phyloP scores from a whole-genome alignment of 2,329 filamentous ascomycete genomes.

The Aspergillus clavatus region DNA sequence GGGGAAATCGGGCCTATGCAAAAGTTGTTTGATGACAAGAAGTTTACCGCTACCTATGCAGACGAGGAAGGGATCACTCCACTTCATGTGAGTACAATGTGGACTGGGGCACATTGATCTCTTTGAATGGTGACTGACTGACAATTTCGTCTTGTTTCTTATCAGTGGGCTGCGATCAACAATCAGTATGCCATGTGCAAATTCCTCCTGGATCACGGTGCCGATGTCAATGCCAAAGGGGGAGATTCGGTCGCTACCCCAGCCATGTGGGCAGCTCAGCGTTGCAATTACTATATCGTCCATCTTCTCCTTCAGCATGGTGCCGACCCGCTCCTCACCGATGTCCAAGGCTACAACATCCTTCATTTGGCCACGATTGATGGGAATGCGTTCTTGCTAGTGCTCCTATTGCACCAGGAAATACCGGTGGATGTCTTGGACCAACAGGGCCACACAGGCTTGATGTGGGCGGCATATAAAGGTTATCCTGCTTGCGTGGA shows the following conservation, averaged over 20 bases:
- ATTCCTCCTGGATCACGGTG: slow-evolving; percentile 79
- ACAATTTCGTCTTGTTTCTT: slow-evolving; percentile 13
- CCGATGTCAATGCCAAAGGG: slow-evolving; percentile 90
- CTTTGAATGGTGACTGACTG: slow-evolving; percentile 4
- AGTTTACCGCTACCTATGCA: slow-evolving; percentile 73
- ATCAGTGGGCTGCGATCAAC: slow-evolving; percentile 99
- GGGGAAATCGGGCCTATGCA: slow-evolving; percentile 85
- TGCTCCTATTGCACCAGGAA: slow-evolving; percentile 87
- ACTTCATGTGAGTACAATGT: slow-evolving; percentile 65
- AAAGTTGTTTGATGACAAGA: slow-evolving; percentile 78
- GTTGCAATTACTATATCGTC: slow-evolving; percentile 94
- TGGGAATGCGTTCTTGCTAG: slow-evolving; percentile 84
- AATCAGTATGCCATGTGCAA: slow-evolving; percentile 97
- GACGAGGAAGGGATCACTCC: slow-evolving; percentile 95
- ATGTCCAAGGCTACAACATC: slow-evolving; percentile 96
- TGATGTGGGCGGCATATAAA: slow-evolving; percentile 99
- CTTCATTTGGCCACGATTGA: slow-evolving; percentile 96
- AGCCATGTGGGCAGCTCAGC: slow-evolving; percentile 93
- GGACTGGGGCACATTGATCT: background rate
- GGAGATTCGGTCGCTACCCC: slow-evolving; percentile 92
- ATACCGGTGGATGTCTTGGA: slow-evolving; percentile 91
- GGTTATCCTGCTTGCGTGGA: slow-evolving; percentile 90
- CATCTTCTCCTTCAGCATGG: slow-evolving; percentile 86
- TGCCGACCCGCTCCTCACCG: slow-evolving; percentile 85
- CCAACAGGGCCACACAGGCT: slow-evolving; percentile 80